Percentiles rank a stretch among this genome's conserved stretches.
Conservation (phyloP, 306 rosid genomes). For the Fagus sylvatica region DNA sequence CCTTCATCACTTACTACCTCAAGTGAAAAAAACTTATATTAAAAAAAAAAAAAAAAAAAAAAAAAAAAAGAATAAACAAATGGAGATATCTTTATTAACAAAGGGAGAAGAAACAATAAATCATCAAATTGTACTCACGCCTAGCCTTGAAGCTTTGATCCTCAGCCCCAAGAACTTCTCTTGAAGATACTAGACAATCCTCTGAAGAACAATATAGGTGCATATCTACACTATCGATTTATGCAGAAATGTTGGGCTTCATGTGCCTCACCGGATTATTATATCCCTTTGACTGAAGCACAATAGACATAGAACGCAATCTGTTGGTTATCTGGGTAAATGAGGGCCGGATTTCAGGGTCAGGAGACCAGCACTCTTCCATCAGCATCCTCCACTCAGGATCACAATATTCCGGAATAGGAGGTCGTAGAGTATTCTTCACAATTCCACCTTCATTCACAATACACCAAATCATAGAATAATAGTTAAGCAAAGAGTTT, state of each 20-base stretch:
- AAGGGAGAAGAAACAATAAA: slow-evolving; percentile 6
- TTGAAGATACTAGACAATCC: slow-evolving; percentile 6
- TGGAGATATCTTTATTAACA: slow-evolving; percentile 15
- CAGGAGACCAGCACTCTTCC: slow-evolving; percentile 79
- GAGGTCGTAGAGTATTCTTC: slow-evolving; percentile 72
- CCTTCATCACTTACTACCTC: slow-evolving; percentile 17
- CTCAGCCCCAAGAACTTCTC: slow-evolving; percentile 11
- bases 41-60: slow-evolving; percentile 3
- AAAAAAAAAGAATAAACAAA: slow-evolving; percentile 34
- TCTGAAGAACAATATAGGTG: slow-evolving; percentile 2
- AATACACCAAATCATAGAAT: slow-evolving; percentile 22
- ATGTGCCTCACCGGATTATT: slow-evolving; percentile 26
- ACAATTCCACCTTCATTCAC: slow-evolving; percentile 62
- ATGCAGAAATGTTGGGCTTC: slow-evolving; percentile 29
- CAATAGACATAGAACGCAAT: slow-evolving; percentile 54
- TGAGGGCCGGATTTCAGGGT: slow-evolving; percentile 63
- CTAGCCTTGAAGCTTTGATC: slow-evolving; percentile 5
- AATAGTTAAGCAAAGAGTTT: slow-evolving; percentile 16
- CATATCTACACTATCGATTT: slow-evolving; percentile 16
- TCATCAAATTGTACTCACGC: slow-evolving; percentile 14
- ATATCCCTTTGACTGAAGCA: slow-evolving; percentile 44
- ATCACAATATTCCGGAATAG: slow-evolving; percentile 59
- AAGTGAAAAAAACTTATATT: neutral
- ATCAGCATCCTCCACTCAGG: slow-evolving; percentile 65
- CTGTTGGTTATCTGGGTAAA: slow-evolving; percentile 63